Evolutionary conservation across 768 basidiomycete genomes (phyloP).

Genomic region (Megacollybia marginata): DNA sequence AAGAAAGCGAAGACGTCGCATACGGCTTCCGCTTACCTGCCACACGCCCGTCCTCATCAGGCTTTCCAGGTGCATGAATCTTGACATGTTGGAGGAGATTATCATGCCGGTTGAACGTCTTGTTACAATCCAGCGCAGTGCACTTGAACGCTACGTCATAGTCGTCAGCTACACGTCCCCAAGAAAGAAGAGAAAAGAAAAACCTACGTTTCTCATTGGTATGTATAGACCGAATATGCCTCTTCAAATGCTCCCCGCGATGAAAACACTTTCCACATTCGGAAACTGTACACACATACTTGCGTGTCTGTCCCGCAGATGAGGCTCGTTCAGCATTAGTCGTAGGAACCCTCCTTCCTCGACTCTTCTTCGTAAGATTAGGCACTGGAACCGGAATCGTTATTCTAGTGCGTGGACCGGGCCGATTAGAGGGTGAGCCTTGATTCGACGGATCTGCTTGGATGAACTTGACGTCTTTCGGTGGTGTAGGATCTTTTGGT

Average conservation of each 20-base stretch:
- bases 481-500: background rate
- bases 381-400: slow-evolving; percentile 65
- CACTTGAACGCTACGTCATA: slow-evolving; percentile 63
- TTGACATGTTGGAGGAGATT: slow-evolving; percentile 76
- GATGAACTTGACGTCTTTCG: slow-evolving; percentile 14
- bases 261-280: slow-evolving; percentile 70
- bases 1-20: too few species aligned
- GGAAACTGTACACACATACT: slow-evolving; percentile 59
- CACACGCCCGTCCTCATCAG: slow-evolving; percentile 27
- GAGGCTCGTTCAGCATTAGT: background rate
- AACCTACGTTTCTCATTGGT: slow-evolving; percentile 72
- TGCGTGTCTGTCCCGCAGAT: slow-evolving; percentile 12
- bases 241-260: slow-evolving; percentile 69
- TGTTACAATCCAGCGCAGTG: slow-evolving; percentile 57
- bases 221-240: slow-evolving; percentile 69
- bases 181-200: slow-evolving; percentile 8
- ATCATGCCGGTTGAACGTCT: slow-evolving; percentile 72
- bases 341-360: slow-evolving; percentile 55
- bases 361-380: slow-evolving; percentile 73
- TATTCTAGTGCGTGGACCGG: slow-evolving; percentile 43
- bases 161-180: slow-evolving; percentile 1
- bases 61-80: slow-evolving; percentile 41
- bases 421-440: slow-evolving; percentile 9
- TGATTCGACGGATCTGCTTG: too few species aligned
- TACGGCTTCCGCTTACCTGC: too few species aligned